Evolutionary conservation across 2,329 filamentous ascomycete genomes (phyloP).

Genomic region (Sarocladium oryzae): DNA sequence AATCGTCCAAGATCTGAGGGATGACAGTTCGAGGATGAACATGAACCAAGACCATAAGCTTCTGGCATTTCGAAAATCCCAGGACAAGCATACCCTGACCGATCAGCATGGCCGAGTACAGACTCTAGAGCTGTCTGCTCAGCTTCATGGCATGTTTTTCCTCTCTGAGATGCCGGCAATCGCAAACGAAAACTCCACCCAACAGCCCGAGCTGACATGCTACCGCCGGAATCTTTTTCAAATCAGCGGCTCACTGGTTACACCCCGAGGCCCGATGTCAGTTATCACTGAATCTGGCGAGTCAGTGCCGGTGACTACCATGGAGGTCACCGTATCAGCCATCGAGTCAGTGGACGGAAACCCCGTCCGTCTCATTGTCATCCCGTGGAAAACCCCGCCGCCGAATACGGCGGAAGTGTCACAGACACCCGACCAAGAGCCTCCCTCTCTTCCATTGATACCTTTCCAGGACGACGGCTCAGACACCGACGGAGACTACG

Average conservation of each 20-base stretch:
- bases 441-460: conserved; percentile 70
- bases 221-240: conserved; percentile 95
- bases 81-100: conserved; percentile 54
- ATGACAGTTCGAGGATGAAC: conserved; percentile 50
- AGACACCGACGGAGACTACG: conserved; percentile 68
- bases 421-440: conserved; percentile 72
- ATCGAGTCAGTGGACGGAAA: conserved; percentile 94
- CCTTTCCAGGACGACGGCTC: conserved; percentile 56
- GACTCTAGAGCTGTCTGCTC: conserved; percentile 59
- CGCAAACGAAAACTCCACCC: conserved; percentile 46
- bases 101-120: conserved; percentile 54
- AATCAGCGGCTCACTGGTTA: conserved; percentile 81
- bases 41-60: conserved; percentile 57
- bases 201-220: conserved; percentile 83
- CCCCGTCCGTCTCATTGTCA: conserved; percentile 77
- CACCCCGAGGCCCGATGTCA: conserved; percentile 70
- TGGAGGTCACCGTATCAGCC: conserved; percentile 84
- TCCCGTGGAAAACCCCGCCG: conserved; percentile 94
- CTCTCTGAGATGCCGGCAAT: conserved; percentile 71
- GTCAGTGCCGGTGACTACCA: conserved; percentile 71
- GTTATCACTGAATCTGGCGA: conserved; percentile 80
- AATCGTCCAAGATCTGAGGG: conserved; percentile 54
- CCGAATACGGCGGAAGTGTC: conserved; percentile 65
- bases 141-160: conserved; percentile 87
- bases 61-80: conserved; percentile 49